Percentiles rank a stretch among this genome's conserved stretches.
phyloP scores from a whole-genome alignment of 495 filamentous ascomycete species.

The Cudoniella acicularis region DNA sequence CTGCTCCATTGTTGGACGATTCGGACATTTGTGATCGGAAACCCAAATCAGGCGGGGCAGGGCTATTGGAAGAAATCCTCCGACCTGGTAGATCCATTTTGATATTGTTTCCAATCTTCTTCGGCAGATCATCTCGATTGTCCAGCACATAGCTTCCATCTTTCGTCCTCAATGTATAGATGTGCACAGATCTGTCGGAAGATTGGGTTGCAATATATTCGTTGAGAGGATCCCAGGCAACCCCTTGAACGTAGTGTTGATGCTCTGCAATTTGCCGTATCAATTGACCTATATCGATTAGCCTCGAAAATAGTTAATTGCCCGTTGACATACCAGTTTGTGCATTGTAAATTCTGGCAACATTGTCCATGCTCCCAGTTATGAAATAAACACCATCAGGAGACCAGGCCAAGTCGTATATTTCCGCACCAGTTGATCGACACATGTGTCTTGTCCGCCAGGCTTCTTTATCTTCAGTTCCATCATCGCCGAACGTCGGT shows the following conservation, averaged over 20 bases:
- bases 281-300: constrained; percentile 61
- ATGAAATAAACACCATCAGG: constrained; percentile 96
- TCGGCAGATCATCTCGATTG: constrained; percentile 38
- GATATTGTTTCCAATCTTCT: constrained; percentile 49
- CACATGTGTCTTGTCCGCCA: constrained; percentile 99
- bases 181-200: constrained; percentile 95
- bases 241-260: constrained; percentile 97
- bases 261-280: constrained; percentile 98
- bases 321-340: constrained; percentile 65
- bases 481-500: constrained; percentile 74
- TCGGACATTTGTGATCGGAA: constrained; percentile 55
- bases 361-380: constrained; percentile 98
- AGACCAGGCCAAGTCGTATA: constrained; percentile 98
- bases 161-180: constrained; percentile 93
- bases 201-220: constrained; percentile 98
- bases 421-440: constrained; percentile 84
- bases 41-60: constrained; percentile 78
- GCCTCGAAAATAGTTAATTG: constrained; percentile 6
- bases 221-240: constrained; percentile 97
- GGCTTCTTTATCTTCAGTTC: constrained; percentile 88
- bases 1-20: constrained; percentile 53
- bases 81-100: constrained; percentile 91
- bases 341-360: constrained; percentile 94
- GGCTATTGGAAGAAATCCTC: constrained; percentile 87
- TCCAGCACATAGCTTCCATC: constrained; percentile 88